Percentiles rank a stretch among this genome's conserved stretches.
Conservation (phyloP, 345 rosid species). For the Trapa incisa region DNA sequence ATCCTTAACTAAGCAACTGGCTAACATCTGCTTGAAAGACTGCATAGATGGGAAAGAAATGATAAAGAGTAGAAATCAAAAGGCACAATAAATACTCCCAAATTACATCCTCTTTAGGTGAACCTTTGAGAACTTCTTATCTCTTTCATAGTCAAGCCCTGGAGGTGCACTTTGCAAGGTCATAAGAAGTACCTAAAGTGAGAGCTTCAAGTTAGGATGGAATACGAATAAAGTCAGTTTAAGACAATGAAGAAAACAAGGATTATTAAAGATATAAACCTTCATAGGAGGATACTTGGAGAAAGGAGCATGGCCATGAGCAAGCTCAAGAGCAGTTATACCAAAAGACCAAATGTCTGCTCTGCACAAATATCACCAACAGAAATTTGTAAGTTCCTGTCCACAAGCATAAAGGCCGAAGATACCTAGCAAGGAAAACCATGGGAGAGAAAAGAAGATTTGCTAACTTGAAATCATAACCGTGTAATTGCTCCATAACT, state of each 20-base stretch:
- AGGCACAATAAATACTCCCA: constrained; percentile 6
- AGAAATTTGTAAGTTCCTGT: constrained; percentile 14
- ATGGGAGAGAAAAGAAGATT: constrained; percentile 10
- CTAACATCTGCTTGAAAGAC: constrained; percentile 99
- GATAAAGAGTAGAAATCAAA: not conserved
- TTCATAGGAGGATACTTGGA: constrained; percentile 99
- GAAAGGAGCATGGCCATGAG: constrained; percentile 99
- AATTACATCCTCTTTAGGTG: constrained; percentile 10
- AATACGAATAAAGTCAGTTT: constrained; percentile 3
- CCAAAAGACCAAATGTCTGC: constrained; percentile 99
- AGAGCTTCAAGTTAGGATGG: constrained; percentile 15
- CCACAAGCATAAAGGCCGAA: constrained; percentile 2
- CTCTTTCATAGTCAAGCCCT: constrained; percentile 91
- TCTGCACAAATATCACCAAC: constrained; percentile 34
- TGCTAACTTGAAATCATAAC: constrained; percentile 90
- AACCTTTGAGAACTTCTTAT: constrained; percentile 90
- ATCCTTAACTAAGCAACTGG: constrained; percentile 96
- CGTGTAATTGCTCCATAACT: constrained; percentile 97
- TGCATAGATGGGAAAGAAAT: constrained; percentile 20
- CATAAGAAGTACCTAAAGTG: constrained; percentile 83
- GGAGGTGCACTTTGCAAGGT: constrained; percentile 99
- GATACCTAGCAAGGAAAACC: constrained; percentile 1
- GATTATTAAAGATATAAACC: constrained; percentile 27
- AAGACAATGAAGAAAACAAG: not conserved
- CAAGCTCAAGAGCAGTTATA: constrained; percentile 96